These are phyloP conservation scores for Craspedostauros australis DNA, from an alignment of 108 stramenopile genomes.

Conservation along the genomic window DNA sequence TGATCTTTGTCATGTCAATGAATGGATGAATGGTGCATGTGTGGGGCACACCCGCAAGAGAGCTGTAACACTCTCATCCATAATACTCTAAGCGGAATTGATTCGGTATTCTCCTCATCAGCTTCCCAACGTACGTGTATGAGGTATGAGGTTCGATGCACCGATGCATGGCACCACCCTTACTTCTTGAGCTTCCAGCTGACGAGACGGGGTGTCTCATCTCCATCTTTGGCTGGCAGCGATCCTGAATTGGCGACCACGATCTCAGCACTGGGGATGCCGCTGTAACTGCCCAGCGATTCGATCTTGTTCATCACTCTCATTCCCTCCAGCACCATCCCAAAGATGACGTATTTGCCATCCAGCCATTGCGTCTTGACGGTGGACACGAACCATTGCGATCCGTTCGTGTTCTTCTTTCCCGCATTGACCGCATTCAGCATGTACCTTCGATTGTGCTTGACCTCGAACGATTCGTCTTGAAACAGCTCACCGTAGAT, in stretches of 20 bases:
- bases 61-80: too few species aligned
- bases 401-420: conserved; percentile 70
- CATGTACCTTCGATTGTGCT: conserved; percentile 79
- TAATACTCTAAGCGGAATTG: too few species aligned
- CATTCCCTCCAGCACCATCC: conserved; percentile 67
- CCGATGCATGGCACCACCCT: too few species aligned
- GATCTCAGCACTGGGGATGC: conserved; percentile 44
- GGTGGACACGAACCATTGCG: conserved; percentile 77
- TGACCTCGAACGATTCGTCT: conserved; percentile 87
- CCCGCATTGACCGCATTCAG: conserved; percentile 76
- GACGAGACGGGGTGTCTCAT: conserved; percentile 14
- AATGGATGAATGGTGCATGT: too few species aligned
- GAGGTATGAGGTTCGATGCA: too few species aligned
- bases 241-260: conserved; percentile 78
- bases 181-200: conserved; percentile 4
- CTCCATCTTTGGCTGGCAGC: conserved; percentile 19
- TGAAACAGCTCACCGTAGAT: conserved; percentile 81
- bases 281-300: conserved; percentile 63
- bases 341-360: conserved; percentile 73
- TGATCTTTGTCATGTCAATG: too few species aligned
- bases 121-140: too few species aligned
- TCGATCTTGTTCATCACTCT: conserved; percentile 63
- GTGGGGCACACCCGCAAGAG: too few species aligned
- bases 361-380: conserved; percentile 91
- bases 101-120: too few species aligned